Percentiles rank a stretch among this genome's conserved stretches.
These are phyloP conservation scores for Carpinus viminea DNA, from an alignment of 306 rosid genomes.

Conservation along the genomic window DNA sequence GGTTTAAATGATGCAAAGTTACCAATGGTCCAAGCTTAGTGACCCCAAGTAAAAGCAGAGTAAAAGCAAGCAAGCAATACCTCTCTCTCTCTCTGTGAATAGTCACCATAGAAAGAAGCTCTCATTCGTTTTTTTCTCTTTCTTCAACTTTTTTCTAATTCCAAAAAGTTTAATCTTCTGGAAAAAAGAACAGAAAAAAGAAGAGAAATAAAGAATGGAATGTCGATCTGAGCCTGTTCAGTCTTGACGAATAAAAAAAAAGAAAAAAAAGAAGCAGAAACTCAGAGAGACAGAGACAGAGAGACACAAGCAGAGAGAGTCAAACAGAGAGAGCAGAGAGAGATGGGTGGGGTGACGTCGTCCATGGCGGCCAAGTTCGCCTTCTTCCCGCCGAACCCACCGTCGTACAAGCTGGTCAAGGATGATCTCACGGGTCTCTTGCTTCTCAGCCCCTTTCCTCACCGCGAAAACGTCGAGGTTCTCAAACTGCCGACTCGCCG, in stretches of 20 bases:
- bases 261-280: background rate
- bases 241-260: background rate
- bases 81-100: conserved; percentile 16
- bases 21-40: conserved; percentile 15
- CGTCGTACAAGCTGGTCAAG: conserved; percentile 65
- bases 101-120: conserved; percentile 27
- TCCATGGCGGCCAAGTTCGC: conserved; percentile 98
- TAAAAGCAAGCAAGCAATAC: background rate
- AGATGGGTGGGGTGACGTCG: conserved; percentile 95
- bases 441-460: conserved; percentile 77
- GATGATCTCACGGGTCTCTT: conserved; percentile 70
- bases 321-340: background rate
- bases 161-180: conserved; percentile 39
- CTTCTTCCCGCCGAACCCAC: conserved; percentile 90
- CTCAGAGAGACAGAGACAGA: conserved; percentile 6
- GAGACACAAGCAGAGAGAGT: background rate
- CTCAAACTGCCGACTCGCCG: conserved; percentile 75
- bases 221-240: conserved; percentile 42
- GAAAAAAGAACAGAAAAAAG: conserved; percentile 19
- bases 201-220: conserved; percentile 22
- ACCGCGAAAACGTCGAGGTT: conserved; percentile 87
- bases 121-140: conserved; percentile 9
- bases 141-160: conserved; percentile 29
- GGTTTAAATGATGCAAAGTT: conserved; percentile 22
- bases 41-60: conserved; percentile 6